These are phyloP conservation scores for Rhizophagus prolifer DNA, from an alignment of 192 early-diverging fungal species.

Conservation along the genomic window DNA sequence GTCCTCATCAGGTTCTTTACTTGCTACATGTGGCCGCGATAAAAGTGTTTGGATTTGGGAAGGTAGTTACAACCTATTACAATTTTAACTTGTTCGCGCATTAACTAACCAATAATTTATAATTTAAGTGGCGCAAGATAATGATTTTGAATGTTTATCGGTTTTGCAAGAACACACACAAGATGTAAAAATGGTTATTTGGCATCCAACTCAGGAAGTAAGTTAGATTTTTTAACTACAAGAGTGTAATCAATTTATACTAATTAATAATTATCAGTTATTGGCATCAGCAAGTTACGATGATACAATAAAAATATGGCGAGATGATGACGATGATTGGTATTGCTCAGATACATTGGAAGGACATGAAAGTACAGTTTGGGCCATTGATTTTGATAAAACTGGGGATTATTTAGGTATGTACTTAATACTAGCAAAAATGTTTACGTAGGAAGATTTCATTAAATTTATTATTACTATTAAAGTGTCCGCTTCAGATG, in stretches of 20 bases:
- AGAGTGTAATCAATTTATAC: neutral
- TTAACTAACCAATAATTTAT: neutral
- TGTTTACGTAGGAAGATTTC: neutral
- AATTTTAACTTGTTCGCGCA: neutral
- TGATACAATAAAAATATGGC: conserved; percentile 92
- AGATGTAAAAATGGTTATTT: conserved; percentile 93
- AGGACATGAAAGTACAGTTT: conserved; percentile 90
- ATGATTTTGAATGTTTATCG: conserved; percentile 94
- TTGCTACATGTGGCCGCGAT: conserved; percentile 94
- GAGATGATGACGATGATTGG: conserved; percentile 97
- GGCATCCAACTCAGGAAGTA: conserved; percentile 86
- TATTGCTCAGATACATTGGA: conserved; percentile 81
- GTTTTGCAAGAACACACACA: conserved; percentile 95
- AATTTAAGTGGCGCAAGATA: conserved; percentile 61
- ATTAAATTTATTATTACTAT: neutral
- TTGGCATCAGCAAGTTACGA: conserved; percentile 91
- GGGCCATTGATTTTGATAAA: conserved; percentile 86
- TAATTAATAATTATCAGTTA: conserved; percentile 39
- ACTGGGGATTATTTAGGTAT: conserved; percentile 55
- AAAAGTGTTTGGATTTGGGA: conserved; percentile 99
- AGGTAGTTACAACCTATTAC: conserved; percentile 37
- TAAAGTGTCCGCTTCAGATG: conserved; percentile 82
- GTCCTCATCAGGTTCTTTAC: conserved; percentile 74
- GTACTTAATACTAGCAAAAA: neutral
- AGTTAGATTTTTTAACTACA: neutral